Evolutionary conservation across 1,284 basidiomycete species (phyloP).

Genomic region (Xanthoconium separans): DNA sequence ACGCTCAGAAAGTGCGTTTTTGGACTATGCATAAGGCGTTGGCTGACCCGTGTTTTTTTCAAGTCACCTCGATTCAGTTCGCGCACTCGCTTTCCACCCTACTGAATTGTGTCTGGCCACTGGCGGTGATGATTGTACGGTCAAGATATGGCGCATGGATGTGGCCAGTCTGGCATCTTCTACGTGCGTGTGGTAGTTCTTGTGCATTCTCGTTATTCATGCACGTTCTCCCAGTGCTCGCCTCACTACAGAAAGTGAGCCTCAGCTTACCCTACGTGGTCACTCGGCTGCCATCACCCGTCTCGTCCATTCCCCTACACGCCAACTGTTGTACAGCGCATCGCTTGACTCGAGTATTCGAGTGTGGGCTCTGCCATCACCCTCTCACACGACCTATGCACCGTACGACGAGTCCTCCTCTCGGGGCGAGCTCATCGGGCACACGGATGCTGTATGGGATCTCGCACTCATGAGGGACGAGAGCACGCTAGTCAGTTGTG

Average conservation of each 20-base stretch:
- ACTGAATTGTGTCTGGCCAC: slow-evolving; percentile 83
- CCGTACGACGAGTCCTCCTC: slow-evolving; percentile 81
- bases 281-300: slow-evolving; percentile 93
- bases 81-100: slow-evolving; percentile 86
- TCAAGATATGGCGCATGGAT: slow-evolving; percentile 94
- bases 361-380: slow-evolving; percentile 80
- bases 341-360: slow-evolving; percentile 93
- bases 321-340: slow-evolving; percentile 83
- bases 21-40: neutral
- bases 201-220: slow-evolving; percentile 16
- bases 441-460: slow-evolving; percentile 96
- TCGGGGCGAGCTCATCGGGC: slow-evolving; percentile 82
- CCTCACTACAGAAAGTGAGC: slow-evolving; percentile 79
- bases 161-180: slow-evolving; percentile 68
- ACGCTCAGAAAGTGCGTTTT: slow-evolving; percentile 81
- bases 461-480: slow-evolving; percentile 76
- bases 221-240: slow-evolving; percentile 45
- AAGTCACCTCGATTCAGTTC: slow-evolving; percentile 92
- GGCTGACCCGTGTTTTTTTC: slow-evolving; percentile 18
- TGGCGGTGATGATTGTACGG: slow-evolving; percentile 92
- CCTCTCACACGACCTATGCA: slow-evolving; percentile 79
- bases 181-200: slow-evolving; percentile 47
- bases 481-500: slow-evolving; percentile 82
- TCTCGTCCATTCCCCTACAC: slow-evolving; percentile 78
- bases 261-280: slow-evolving; percentile 88